phyloP scores from a whole-genome alignment of 768 basidiomycete species.

The Pholiota microspora region DNA sequence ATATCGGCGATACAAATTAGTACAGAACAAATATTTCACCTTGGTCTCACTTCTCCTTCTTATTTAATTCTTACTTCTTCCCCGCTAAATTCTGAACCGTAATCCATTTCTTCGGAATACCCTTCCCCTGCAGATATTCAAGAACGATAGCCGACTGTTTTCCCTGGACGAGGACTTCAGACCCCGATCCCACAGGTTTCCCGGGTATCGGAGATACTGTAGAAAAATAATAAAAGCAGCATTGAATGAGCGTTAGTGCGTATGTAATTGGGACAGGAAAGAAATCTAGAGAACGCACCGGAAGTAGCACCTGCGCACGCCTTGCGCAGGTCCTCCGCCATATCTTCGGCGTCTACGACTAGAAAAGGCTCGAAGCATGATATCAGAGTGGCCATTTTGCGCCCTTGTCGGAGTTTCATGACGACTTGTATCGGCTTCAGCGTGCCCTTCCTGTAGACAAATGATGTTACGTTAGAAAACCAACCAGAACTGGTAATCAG shows the following conservation, averaged over 20 bases:
- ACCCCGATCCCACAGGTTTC: constrained; percentile 44
- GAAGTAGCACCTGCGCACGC: constrained; percentile 79
- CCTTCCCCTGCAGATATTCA: constrained; percentile 64
- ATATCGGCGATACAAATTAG: neutral
- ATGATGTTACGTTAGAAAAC: constrained; percentile 5
- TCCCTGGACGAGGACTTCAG: constrained; percentile 84
- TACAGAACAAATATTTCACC: neutral
- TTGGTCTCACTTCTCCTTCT: neutral
- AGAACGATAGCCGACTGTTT: constrained; percentile 68
- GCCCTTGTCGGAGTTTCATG: constrained; percentile 73
- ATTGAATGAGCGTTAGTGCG: neutral
- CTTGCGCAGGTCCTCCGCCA: constrained; percentile 77
- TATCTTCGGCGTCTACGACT: constrained; percentile 59
- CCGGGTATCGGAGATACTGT: constrained; percentile 62
- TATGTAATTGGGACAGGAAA: neutral
- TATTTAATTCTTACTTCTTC: constrained; percentile 47
- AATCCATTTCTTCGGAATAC: constrained; percentile 85
- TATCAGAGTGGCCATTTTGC: constrained; percentile 74
- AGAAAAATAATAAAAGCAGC: neutral
- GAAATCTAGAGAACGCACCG: constrained; percentile 26
- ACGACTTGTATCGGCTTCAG: constrained; percentile 68
- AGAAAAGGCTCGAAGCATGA: constrained; percentile 80
- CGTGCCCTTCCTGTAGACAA: constrained; percentile 63
- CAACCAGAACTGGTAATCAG: too few species aligned
- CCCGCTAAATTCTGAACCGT: constrained; percentile 45